phyloP scores from a whole-genome alignment of 2,329 filamentous ascomycete genomes.

The Dichotomopilus funicola region DNA sequence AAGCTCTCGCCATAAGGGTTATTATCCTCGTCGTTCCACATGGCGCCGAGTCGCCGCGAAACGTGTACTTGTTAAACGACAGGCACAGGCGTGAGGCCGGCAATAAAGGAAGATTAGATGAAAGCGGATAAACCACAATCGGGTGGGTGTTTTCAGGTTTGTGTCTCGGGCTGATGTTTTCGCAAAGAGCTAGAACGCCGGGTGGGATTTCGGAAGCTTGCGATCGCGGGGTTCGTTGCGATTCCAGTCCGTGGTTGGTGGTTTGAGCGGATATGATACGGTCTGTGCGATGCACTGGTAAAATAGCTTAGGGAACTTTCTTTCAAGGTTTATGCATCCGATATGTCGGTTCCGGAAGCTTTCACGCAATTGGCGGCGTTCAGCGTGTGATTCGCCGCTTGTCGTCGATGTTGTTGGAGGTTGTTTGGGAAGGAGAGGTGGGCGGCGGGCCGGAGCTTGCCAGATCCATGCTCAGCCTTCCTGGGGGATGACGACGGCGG shows the following conservation, averaged over 20 bases:
- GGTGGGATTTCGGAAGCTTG: not conserved
- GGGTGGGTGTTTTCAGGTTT: too few species aligned
- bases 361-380: not conserved
- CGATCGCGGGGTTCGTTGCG: constrained; percentile 6
- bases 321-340: not conserved
- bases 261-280: not conserved
- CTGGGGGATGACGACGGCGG: constrained; percentile 16
- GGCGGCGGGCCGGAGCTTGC: constrained; percentile 17
- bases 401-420: constrained; percentile 6
- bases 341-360: not conserved
- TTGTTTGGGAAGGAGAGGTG: constrained; percentile 9
- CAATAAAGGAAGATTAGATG: constrained; percentile 1
- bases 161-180: too few species aligned
- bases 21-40: constrained; percentile 99
- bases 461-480: not conserved
- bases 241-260: not conserved
- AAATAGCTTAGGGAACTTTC: not conserved
- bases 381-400: constrained; percentile 1
- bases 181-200: too few species aligned
- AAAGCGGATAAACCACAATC: not conserved
- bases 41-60: constrained; percentile 32
- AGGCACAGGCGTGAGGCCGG: constrained; percentile 1
- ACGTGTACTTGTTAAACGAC: not conserved
- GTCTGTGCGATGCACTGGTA: not conserved
- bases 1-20: constrained; percentile 92